Base-by-base conservation (phyloP, 176 grass and related monocot genomes). In the Cenchrus americanus region DNA sequence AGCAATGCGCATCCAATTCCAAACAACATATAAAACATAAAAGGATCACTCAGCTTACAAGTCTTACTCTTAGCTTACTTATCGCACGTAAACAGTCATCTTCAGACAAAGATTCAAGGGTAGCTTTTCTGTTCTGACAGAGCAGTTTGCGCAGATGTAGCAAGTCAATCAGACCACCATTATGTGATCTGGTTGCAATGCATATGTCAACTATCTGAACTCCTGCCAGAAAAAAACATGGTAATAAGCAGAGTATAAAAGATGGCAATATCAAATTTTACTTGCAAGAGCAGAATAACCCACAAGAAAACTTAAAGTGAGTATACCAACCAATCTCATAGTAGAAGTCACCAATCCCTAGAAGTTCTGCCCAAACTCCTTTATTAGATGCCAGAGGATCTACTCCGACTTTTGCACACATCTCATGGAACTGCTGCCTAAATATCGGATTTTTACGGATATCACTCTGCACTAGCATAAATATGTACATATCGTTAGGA, bases 391-490 rank as follows among this genome's bases (percentile, higher is more conserved):
- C 93, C 73, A 98, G 32, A 3, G 93, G 93, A 87, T 98, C 96
- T 49, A 96, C 93, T 61, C 96, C 96, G 48, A 98, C 93, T 92
- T 98, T 98, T 60, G 93, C 93, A 83, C 96, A 96, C 96, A 98
- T 98, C 78, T 98, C 96, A 92, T 98, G 96, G 50, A 98, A 98
- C 85, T 98, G 96, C 62, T 94, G 89, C 86, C 96, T 96, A 76
- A 99, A 99, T 71, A 89, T 64, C 1, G 91, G 94, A 68, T 96
- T 99, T 83, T 99, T 99, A 78, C 87, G 93, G 69, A 99, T 99
- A 70, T 99, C 96, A 89, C 82, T 95, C 96, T 99, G 93, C 84
- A 90, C 50, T 80, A 80, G 53, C 62, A 58, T 43, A 86, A 71
- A 71, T 11, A 46, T 22, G 15, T 69, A 43, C 37, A 73, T 73